phyloP scores from a whole-genome alignment of 2,329 filamentous ascomycete species.

The Akanthomyces dipterigenus region DNA sequence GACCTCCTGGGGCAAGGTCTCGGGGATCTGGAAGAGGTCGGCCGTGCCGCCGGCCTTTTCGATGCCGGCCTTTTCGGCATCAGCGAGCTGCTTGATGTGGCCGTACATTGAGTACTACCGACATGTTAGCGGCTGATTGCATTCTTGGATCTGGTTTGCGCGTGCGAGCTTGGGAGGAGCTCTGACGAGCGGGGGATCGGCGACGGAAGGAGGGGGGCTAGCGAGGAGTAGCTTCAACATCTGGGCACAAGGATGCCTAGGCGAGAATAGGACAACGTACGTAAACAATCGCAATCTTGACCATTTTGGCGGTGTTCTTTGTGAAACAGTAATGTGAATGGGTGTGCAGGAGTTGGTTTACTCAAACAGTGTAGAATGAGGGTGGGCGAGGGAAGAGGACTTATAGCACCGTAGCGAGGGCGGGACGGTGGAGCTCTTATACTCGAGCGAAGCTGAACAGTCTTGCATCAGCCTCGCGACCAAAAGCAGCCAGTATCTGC shows the following conservation, averaged over 20 bases:
- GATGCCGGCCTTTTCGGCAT: conserved; percentile 86
- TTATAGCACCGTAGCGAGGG: neutral
- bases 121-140: neutral
- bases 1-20: conserved; percentile 81
- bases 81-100: conserved; percentile 76
- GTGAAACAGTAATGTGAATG: conserved; percentile 25
- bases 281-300: conserved; percentile 86
- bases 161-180: neutral
- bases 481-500: neutral
- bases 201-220: neutral
- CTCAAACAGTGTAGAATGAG: neutral
- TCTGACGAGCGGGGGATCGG: neutral
- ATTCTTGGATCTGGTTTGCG: neutral
- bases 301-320: conserved; percentile 51
- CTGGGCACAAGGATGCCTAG: neutral
- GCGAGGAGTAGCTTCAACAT: neutral
- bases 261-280: conserved; percentile 43
- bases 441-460: neutral
- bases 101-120: conserved; percentile 89
- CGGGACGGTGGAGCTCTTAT: conserved; percentile 7
- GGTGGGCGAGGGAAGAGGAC: neutral
- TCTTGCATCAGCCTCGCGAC: neutral
- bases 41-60: conserved; percentile 76
- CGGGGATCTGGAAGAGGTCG: conserved; percentile 79
- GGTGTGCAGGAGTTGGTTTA: neutral